Base-by-base conservation (phyloP, 169 alveolate species). In the Plasmodium malariae region DNA sequence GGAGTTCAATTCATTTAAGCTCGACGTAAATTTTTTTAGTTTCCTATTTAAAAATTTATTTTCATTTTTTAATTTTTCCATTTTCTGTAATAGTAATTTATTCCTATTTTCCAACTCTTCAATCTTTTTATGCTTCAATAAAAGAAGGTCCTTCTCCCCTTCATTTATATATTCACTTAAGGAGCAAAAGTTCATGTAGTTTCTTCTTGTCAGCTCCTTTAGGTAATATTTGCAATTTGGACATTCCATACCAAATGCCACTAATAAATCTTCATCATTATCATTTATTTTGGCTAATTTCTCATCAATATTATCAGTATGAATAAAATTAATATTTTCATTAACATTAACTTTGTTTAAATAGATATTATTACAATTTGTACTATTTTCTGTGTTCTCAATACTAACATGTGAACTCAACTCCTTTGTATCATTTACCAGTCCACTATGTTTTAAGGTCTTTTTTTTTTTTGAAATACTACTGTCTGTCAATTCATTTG, bases 111-210 rank as follows among this genome's bases (percentile, higher is more conserved):
- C 89, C 12, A 76, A 65, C 28, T 76, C 69, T 2, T 76, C 78
- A 62, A 76, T 76, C 17, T 76, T 62, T 60, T 76, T 60, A 60
- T 76, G 60, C 62, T 76, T 76, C 19, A 76, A 43, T 62, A 76
- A 59, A 76, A 76, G 89, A 28, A 76, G 32, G 37, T 45, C 62
- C 11, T 51, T 45, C 26, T 76, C 89, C 14, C 89, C 74, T 14
- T 76, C 78, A 54, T 67, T 76, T 34, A 76, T 76, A 19, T 76
- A 76, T 30, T 76, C 76, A 37, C 60, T 51, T 49, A 60, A 48
- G 1, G 57, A 34, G 26, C 69, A 62, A 67, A 76, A 76, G 3
- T 60, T 32, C 74, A 76, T 40, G 37, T 54, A 76, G 54, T 76
- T 76, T 62, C 65, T 76, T 28, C 32, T 40, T 11, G 76, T 76